Conservation (phyloP, 2,329 filamentous ascomycete species). For the Colletotrichum orbiculare region DNA sequence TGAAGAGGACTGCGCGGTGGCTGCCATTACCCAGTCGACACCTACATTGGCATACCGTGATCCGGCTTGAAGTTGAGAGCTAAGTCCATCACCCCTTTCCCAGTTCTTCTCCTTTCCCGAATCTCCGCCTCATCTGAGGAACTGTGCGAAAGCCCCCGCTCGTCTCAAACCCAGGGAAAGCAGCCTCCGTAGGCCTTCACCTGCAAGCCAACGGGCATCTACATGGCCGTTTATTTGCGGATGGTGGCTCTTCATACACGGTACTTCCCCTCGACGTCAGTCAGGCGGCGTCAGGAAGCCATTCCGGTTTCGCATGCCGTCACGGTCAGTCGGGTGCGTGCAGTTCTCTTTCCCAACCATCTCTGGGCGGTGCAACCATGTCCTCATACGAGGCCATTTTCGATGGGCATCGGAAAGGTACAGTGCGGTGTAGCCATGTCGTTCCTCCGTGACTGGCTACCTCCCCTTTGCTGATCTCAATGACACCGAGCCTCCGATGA, state of each 20-base stretch:
- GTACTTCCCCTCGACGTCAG: too few relatives aligned
- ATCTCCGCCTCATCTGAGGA: neutral
- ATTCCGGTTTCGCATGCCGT: neutral
- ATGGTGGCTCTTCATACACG: neutral
- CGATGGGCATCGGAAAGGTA: slow-evolving; percentile 47
- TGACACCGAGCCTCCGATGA: slow-evolving; percentile 4
- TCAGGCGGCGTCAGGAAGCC: too few relatives aligned
- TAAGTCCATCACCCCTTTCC: too few relatives aligned
- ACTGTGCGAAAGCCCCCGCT: neutral
- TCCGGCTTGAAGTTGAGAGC: too few relatives aligned
- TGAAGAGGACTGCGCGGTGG: neutral
- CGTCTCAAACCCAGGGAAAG: neutral
- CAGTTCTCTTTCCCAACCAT: slow-evolving; percentile 26
- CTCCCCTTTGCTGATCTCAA: slow-evolving; percentile 5
- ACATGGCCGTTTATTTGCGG: slow-evolving; percentile 28
- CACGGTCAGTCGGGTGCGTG: slow-evolving; percentile 30
- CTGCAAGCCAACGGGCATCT: slow-evolving; percentile 29
- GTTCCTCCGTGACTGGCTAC: slow-evolving; percentile 13
- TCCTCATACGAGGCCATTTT: slow-evolving; percentile 50
- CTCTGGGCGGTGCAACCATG: slow-evolving; percentile 30
- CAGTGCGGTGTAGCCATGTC: slow-evolving; percentile 40
- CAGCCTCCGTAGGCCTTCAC: slow-evolving; percentile 17
- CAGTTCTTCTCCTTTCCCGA: too few relatives aligned
- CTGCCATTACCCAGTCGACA: too few relatives aligned
- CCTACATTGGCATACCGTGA: too few relatives aligned